Conservation (phyloP, 1,139 yeast species). For the Yamadazyma friedrichii region DNA sequence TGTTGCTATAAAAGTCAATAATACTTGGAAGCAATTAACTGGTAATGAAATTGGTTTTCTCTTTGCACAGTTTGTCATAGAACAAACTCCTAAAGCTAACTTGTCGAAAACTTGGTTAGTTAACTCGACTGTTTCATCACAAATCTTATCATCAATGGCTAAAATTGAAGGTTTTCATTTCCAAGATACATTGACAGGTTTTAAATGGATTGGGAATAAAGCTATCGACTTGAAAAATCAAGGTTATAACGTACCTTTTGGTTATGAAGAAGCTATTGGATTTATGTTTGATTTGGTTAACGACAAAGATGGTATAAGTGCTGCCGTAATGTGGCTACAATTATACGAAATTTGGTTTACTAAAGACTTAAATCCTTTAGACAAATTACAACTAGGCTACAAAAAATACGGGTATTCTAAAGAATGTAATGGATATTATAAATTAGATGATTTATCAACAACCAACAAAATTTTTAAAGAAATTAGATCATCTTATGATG, state of each 20-base stretch:
- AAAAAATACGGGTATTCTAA: conserved; percentile 73
- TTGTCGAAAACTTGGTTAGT: conserved; percentile 55
- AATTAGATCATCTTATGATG: conserved; percentile 43
- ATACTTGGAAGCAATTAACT: conserved; percentile 72
- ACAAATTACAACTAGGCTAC: conserved; percentile 59
- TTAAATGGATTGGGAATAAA: conserved; percentile 95
- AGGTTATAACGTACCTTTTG: conserved; percentile 80
- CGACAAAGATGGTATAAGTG: conserved; percentile 92
- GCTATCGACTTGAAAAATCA: conserved; percentile 67
- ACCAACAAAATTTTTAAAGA: conserved; percentile 49
- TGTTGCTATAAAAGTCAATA: conserved; percentile 56
- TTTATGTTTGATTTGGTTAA: conserved; percentile 85
- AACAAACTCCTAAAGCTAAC: conserved; percentile 29
- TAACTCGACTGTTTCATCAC: conserved; percentile 91
- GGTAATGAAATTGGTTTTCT: conserved; percentile 90
- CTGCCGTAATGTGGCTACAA: conserved; percentile 76
- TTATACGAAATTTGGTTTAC: conserved; percentile 54
- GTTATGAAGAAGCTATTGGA: conserved; percentile 94
- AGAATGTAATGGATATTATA: conserved; percentile 85
- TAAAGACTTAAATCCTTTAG: conserved; percentile 35
- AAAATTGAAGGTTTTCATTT: conserved; percentile 56
- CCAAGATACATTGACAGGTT: conserved; percentile 88
- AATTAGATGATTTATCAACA: conserved; percentile 55
- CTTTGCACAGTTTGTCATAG: conserved; percentile 67
- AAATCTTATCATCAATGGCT: conserved; percentile 74